Evolutionary conservation across 1,284 basidiomycete species (phyloP).

Genomic region (Tilletia caries): DNA sequence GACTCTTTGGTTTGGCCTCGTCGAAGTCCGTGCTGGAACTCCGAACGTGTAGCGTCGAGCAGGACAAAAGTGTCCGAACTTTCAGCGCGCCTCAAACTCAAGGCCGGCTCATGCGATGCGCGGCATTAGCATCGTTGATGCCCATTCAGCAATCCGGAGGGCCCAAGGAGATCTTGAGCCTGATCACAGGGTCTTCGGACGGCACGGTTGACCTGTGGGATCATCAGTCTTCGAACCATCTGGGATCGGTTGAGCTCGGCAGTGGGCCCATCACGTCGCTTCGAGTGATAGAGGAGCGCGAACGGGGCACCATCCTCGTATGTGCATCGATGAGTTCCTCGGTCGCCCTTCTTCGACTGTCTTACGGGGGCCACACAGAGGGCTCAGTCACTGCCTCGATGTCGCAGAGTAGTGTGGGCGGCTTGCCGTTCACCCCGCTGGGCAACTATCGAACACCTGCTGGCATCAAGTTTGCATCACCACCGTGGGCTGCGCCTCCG

Average conservation of each 20-base stretch:
- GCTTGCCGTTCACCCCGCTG: background rate
- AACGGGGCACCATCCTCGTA: background rate
- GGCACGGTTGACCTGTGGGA: constrained; percentile 8
- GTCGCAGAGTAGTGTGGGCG: constrained; percentile 7
- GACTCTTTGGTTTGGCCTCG: constrained; percentile 1
- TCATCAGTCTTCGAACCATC: background rate
- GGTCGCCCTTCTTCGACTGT: background rate
- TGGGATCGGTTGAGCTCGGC: background rate
- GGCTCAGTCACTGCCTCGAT: background rate
- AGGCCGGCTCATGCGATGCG: constrained; percentile 1
- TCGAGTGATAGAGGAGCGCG: constrained; percentile 1
- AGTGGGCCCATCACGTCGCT: background rate
- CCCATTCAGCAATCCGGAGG: background rate
- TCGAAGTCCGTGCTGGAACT: background rate
- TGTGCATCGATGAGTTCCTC: background rate
- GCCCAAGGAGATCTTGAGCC: background rate
- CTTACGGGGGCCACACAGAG: background rate
- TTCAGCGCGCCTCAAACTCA: background rate
- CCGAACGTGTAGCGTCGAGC: constrained; percentile 5
- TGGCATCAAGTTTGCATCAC: constrained; percentile 9
- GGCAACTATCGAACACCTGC: background rate
- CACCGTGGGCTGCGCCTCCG: background rate
- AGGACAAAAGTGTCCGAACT: background rate
- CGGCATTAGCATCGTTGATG: background rate
- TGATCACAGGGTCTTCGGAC: constrained; percentile 1